Base-by-base conservation (phyloP, 2,329 filamentous ascomycete species). In the Orbilia ellipsospora region DNA sequence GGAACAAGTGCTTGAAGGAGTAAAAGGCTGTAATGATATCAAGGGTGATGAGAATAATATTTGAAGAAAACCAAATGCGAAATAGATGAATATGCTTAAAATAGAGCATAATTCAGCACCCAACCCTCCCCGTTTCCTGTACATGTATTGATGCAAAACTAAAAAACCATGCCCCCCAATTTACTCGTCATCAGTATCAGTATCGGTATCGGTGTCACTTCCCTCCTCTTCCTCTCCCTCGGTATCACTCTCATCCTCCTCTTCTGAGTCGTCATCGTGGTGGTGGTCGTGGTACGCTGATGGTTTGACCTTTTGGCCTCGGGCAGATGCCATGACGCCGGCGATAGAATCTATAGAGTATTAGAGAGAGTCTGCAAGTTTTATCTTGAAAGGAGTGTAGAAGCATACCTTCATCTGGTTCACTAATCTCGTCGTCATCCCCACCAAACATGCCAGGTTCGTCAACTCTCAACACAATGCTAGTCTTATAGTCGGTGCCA, bases 371-470 rank as follows among this genome's bases (percentile, higher is more conserved):
- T 59, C 40, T 18, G 59, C 67, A 28, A 13, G 2, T 1, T 45
- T 26, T 60, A 26, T 60, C 6, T 36, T 13, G 42, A 31, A n/a
- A 61, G 42, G 18, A 77, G 67, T 59, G 65, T 54, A 52, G 50
- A 15, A 60, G 85, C 90, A 85, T 87, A 97, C 95, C 95, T 86
- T 99, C 95, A 78, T 98, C 95, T 42, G 96, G 95, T 82, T 99
- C 95, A 81, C 92, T 96, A 78, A 99, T 99, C 73, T 99, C 95
- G 80, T 97, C 95, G 79, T 97, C 93, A 56, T 90, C 91, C 62
- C 90, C 88, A 18, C 88, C 90, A 4, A 92, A 94, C 84, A 94
- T 95, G 83, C 88, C 91, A 40, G 92, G 90, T 80, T 98, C 94
- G 80, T 97, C 93, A 7, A 99, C 93, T 28, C 91, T 88, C 63